Percentiles rank a stretch among this genome's conserved stretches.
Evolutionary conservation across 1,139 yeast genomes (phyloP).

Genomic region (Pichia sp.): DNA sequence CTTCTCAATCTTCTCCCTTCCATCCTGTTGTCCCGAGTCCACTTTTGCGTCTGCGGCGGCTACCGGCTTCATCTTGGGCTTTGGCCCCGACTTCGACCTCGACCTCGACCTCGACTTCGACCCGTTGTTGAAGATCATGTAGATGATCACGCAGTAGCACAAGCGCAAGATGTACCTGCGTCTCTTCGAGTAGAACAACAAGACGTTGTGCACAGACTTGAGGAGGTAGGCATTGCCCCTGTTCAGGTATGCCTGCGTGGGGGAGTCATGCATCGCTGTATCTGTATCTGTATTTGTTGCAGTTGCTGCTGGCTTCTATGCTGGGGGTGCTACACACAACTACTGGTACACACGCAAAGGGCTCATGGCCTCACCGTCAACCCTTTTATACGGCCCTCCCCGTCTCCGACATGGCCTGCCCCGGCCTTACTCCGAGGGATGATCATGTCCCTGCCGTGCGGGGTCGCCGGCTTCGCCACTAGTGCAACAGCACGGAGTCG

Average conservation of each 20-base stretch:
- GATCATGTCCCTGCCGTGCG: neutral
- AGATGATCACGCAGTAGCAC: constrained; percentile 41
- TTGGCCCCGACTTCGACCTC: neutral
- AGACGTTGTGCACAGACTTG: constrained; percentile 12
- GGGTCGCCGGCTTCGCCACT: neutral
- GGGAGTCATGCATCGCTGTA: constrained; percentile 2
- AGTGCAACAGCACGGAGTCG: neutral
- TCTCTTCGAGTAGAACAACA: constrained; percentile 25
- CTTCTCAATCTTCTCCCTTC: neutral
- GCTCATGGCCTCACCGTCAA: too few relatives aligned
- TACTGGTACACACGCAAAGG: too few relatives aligned
- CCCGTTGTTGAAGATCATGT: constrained; percentile 29
- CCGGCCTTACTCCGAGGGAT: neutral
- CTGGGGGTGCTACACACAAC: too few relatives aligned
- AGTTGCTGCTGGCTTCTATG: neutral
- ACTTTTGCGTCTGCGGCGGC: too few relatives aligned
- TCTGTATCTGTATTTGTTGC: neutral
- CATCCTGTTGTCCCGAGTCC: neutral
- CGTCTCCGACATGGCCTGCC: neutral
- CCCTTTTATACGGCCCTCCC: too few relatives aligned
- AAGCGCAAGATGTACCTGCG: constrained; percentile 41
- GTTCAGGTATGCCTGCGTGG: constrained; percentile 1
- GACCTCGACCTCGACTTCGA: constrained; percentile 14
- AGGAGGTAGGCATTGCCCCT: constrained; percentile 17
- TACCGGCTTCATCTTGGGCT: neutral